phyloP scores from a whole-genome alignment of 1,139 yeast species.

The Taphrina pruni region DNA sequence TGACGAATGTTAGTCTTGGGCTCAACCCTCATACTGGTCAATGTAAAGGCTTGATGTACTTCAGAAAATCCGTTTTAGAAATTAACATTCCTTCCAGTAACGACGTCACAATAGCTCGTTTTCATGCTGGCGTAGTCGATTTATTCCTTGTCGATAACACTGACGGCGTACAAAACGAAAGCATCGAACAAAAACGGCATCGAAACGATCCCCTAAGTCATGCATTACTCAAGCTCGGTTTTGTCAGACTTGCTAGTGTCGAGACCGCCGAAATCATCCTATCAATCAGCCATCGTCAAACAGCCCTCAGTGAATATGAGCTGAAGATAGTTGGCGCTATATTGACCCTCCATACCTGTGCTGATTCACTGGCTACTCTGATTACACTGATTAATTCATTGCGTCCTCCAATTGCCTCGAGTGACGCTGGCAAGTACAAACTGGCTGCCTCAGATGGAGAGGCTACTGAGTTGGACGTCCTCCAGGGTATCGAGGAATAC shows the following conservation, averaged over 20 bases:
- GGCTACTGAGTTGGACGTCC: constrained; percentile 56
- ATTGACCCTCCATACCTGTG: constrained; percentile 68
- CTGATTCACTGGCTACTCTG: constrained; percentile 80
- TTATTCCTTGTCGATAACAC: constrained; percentile 43
- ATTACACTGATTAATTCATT: constrained; percentile 72
- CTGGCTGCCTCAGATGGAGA: constrained; percentile 45
- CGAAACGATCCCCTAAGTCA: constrained; percentile 10
- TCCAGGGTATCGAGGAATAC: constrained; percentile 58
- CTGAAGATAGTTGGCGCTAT: constrained; percentile 58
- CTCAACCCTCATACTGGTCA: constrained; percentile 20
- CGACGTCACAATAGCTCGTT: background rate
- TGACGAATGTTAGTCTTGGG: constrained; percentile 18
- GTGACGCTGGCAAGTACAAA: constrained; percentile 58
- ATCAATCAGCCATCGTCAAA: background rate
- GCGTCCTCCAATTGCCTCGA: constrained; percentile 64
- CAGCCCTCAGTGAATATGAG: constrained; percentile 38
- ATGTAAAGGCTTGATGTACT: constrained; percentile 25
- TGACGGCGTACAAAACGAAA: constrained; percentile 23
- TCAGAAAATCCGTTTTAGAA: constrained; percentile 11
- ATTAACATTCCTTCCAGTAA: background rate
- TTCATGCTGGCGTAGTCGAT: constrained; percentile 43
- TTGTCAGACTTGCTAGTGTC: constrained; percentile 45
- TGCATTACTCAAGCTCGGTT: constrained; percentile 42
- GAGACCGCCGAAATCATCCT: constrained; percentile 31
- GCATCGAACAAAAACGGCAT: background rate